Evolutionary conservation across 2,329 filamentous ascomycete genomes (phyloP).

Genomic region (Talaromyces rugulosus): DNA sequence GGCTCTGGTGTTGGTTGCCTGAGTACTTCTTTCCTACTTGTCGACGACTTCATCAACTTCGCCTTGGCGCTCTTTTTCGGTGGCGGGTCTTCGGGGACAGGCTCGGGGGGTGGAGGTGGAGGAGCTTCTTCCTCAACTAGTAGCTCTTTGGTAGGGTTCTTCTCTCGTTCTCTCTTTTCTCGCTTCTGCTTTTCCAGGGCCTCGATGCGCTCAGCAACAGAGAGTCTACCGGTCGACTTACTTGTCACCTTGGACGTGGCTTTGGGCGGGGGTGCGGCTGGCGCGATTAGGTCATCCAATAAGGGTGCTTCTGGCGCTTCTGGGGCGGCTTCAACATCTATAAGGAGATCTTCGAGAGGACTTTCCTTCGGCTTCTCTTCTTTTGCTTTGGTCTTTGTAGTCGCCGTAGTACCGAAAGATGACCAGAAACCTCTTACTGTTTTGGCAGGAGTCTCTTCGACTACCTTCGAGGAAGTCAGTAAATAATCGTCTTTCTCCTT

Average conservation of each 20-base stretch:
- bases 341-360: slow-evolving; percentile 26
- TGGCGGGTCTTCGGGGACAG: slow-evolving; percentile 18
- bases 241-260: slow-evolving; percentile 36
- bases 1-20: slow-evolving; percentile 19
- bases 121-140: slow-evolving; percentile 26
- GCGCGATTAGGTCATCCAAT: slow-evolving; percentile 35
- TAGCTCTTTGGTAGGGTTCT: slow-evolving; percentile 32
- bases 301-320: slow-evolving; percentile 32
- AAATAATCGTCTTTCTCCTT: slow-evolving; percentile 20
- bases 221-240: slow-evolving; percentile 39
- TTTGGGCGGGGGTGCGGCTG: slow-evolving; percentile 40
- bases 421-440: slow-evolving; percentile 42
- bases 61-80: slow-evolving; percentile 20
- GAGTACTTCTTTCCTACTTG: slow-evolving; percentile 42
- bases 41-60: slow-evolving; percentile 21
- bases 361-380: slow-evolving; percentile 39
- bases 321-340: slow-evolving; percentile 33
- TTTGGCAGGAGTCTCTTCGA: slow-evolving; percentile 35
- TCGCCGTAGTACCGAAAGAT: slow-evolving; percentile 34
- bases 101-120: slow-evolving; percentile 29
- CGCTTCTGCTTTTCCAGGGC: slow-evolving; percentile 40
- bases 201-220: slow-evolving; percentile 53
- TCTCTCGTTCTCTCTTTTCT: slow-evolving; percentile 31
- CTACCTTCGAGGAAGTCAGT: slow-evolving; percentile 26
- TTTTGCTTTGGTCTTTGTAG: slow-evolving; percentile 38